A percentile compares a stretch with the other conserved stretches of the same genome.
Evolutionary conservation across 140 eudicot genomes (phyloP).

Genomic region (Anethum foeniculum): DNA sequence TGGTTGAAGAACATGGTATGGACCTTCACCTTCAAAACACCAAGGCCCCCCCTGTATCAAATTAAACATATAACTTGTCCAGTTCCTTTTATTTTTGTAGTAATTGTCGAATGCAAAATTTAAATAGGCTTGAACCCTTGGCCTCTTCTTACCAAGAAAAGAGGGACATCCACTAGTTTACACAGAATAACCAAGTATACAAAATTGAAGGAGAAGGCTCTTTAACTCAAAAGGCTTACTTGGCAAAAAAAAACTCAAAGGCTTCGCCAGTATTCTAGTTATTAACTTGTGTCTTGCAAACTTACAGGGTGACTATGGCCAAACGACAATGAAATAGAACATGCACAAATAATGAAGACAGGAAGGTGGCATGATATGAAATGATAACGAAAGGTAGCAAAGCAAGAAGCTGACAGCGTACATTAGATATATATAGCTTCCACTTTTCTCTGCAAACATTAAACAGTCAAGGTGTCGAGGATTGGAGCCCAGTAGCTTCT

Average conservation of each 20-base stretch:
- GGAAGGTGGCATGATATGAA: background rate
- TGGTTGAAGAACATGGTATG: no score
- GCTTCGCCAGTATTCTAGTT: background rate
- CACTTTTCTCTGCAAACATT: background rate
- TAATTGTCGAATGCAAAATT: no score
- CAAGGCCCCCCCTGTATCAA: background rate
- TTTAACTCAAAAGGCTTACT: background rate
- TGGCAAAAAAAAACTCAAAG: background rate
- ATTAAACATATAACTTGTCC: background rate
- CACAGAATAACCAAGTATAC: background rate
- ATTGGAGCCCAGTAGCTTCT: no score
- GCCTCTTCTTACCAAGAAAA: background rate
- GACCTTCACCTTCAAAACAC: no score
- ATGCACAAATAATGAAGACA: background rate
- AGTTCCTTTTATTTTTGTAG: background rate
- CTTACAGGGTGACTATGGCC: no score
- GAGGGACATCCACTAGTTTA: background rate
- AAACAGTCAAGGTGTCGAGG: slow-evolving; percentile 23
- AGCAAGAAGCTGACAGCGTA: background rate
- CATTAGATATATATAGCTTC: background rate
- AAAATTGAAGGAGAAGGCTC: background rate
- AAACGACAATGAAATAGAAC: background rate
- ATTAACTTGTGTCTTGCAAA: no score
- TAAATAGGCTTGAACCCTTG: no score
- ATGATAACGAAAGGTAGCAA: background rate